phyloP scores from a whole-genome alignment of 2,329 filamentous ascomycete species.

The Fusarium stilboides region DNA sequence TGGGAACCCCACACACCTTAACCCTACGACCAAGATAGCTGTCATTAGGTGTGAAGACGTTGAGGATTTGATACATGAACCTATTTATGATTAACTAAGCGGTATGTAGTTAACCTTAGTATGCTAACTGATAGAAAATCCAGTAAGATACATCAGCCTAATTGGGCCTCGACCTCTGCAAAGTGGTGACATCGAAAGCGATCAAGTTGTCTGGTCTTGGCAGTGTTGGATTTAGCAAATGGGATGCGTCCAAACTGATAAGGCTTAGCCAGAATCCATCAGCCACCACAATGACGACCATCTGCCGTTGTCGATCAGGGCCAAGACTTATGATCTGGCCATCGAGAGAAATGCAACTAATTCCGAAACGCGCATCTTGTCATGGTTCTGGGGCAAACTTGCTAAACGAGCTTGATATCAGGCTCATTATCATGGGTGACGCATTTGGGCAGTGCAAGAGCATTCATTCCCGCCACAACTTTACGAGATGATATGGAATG shows the following conservation, averaged over 20 bases:
- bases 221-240: slow-evolving; percentile 6
- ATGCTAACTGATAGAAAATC: not conserved
- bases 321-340: not conserved
- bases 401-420: not conserved
- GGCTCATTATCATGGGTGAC: slow-evolving; percentile 1
- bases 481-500: slow-evolving; percentile 6
- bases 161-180: not conserved
- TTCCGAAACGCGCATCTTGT: not conserved
- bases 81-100: not conserved
- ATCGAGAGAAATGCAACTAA: not conserved
- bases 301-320: not conserved
- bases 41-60: not conserved
- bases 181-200: not conserved
- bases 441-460: slow-evolving; percentile 13
- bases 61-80: not conserved
- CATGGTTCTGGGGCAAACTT: not conserved
- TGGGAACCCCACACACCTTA: not conserved
- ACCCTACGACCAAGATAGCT: not conserved
- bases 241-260: not conserved
- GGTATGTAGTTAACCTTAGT: not conserved
- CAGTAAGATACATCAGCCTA: not conserved
- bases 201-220: slow-evolving; percentile 21
- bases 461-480: not conserved
- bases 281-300: slow-evolving; percentile 45
- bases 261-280: slow-evolving; percentile 25